Conservation (phyloP, 2,329 filamentous ascomycete species). For the Claviceps sorghi region DNA sequence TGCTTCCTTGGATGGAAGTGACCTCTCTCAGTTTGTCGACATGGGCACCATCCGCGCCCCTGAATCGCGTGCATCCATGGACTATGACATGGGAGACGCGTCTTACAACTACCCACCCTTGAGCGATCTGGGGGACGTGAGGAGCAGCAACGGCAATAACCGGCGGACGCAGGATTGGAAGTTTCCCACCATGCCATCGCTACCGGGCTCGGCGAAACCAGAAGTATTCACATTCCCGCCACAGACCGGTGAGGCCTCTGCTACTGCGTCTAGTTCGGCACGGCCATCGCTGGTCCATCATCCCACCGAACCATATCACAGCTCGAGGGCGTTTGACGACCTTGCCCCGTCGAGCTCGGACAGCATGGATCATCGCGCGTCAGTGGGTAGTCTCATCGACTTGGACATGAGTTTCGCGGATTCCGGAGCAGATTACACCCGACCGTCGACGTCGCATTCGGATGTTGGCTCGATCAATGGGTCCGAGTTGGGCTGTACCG, state of each 20-base stretch:
- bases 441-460: slow-evolving; percentile 46
- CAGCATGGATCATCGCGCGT: slow-evolving; percentile 25
- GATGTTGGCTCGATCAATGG: slow-evolving; percentile 41
- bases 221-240: slow-evolving; percentile 38
- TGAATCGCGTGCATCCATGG: slow-evolving; percentile 30
- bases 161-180: slow-evolving; percentile 42
- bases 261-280: slow-evolving; percentile 13
- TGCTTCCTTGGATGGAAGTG: slow-evolving; percentile 39
- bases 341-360: slow-evolving; percentile 21
- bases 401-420: slow-evolving; percentile 41
- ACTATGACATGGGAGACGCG: slow-evolving; percentile 32
- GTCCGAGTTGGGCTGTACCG: slow-evolving; percentile 37
- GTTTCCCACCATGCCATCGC: slow-evolving; percentile 37
- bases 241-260: slow-evolving; percentile 21
- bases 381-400: slow-evolving; percentile 35
- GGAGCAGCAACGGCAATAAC: slow-evolving; percentile 33
- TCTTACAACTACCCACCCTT: slow-evolving; percentile 34
- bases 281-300: slow-evolving; percentile 35
- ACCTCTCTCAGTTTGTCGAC: slow-evolving; percentile 43
- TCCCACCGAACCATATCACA: slow-evolving; percentile 34
- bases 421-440: slow-evolving; percentile 32
- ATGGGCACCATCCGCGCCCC: slow-evolving; percentile 45
- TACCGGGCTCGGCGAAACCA: slow-evolving; percentile 34
- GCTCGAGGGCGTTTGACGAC: slow-evolving; percentile 27
- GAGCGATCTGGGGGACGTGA: slow-evolving; percentile 41